A percentile compares a stretch with the other conserved stretches of the same genome.
These are phyloP conservation scores for Lumnitzera littorea DNA, from an alignment of 345 rosid genomes.

Conservation along the genomic window DNA sequence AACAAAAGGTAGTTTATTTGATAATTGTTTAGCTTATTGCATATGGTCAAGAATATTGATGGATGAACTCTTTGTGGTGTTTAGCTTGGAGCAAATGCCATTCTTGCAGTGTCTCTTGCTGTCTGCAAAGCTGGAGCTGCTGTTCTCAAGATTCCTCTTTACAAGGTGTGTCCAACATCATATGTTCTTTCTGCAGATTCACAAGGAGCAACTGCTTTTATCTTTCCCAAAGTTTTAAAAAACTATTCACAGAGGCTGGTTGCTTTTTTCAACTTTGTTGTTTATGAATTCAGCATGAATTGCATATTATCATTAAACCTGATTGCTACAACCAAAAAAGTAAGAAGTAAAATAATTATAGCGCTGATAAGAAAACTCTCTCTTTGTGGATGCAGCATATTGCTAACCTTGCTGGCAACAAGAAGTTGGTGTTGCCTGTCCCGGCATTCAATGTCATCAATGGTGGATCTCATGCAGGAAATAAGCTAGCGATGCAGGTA, in stretches of 20 bases:
- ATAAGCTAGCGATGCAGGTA: slow-evolving; percentile 68
- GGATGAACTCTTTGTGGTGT: neutral
- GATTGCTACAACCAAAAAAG: too few species aligned
- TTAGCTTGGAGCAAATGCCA: slow-evolving; percentile 75
- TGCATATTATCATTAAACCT: neutral
- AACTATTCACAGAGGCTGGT: too few species aligned
- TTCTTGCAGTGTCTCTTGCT: slow-evolving; percentile 66
- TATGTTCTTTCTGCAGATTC: neutral
- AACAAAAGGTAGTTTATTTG: slow-evolving; percentile 41
- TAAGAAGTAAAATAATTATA: too few species aligned
- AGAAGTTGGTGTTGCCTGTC: slow-evolving; percentile 52
- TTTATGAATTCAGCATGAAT: neutral
- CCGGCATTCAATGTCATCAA: slow-evolving; percentile 70
- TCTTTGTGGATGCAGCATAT: slow-evolving; percentile 40
- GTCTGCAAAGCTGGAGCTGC: slow-evolving; percentile 68
- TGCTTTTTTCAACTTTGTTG: neutral
- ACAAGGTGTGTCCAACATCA: slow-evolving; percentile 29
- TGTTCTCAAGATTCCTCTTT: slow-evolving; percentile 59
- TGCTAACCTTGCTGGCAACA: slow-evolving; percentile 67
- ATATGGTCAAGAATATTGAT: neutral
- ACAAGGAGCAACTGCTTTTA: neutral
- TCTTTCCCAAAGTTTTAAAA: too few species aligned
- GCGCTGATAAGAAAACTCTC: too few species aligned
- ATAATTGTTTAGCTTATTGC: neutral
- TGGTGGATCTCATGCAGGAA: slow-evolving; percentile 70